phyloP scores from a whole-genome alignment of 2,329 filamentous ascomycete genomes.

The Aspergillus sp. region DNA sequence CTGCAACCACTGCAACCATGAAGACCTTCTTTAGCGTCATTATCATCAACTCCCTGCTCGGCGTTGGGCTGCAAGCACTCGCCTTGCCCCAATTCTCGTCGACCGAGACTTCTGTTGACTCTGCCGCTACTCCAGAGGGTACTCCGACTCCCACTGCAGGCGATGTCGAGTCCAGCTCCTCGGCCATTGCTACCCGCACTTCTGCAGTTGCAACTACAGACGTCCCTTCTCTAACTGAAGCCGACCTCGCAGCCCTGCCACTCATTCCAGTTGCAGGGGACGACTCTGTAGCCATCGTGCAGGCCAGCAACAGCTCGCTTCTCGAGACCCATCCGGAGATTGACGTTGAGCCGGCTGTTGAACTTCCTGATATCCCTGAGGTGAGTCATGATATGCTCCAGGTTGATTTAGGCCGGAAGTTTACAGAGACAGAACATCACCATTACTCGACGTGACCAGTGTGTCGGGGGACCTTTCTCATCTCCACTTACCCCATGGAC shows the following conservation, averaged over 20 bases:
- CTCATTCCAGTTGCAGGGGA: neutral
- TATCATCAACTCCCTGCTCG: neutral
- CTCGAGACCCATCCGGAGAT: neutral
- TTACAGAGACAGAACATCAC: neutral
- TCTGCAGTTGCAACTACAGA: neutral
- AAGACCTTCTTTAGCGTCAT: neutral
- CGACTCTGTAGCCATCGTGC: neutral
- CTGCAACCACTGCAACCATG: neutral
- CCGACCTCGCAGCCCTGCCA: neutral
- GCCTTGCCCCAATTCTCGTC: neutral
- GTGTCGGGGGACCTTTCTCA: neutral
- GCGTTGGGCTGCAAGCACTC: neutral
- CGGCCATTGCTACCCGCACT: neutral
- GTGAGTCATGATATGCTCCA: neutral
- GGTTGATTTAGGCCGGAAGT: no score
- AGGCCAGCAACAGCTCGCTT: neutral
- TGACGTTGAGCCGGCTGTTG: neutral
- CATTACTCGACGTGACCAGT: neutral
- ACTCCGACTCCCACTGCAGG: neutral
- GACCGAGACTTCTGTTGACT: neutral
- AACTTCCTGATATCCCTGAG: neutral
- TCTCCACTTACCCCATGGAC: neutral
- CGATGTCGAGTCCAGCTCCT: neutral
- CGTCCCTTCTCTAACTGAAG: neutral
- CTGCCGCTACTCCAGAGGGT: neutral